Percentiles rank a stretch among this genome's conserved stretches.
phyloP scores from a whole-genome alignment of 2,329 filamentous ascomycete species.

The Fusarium siculi region DNA sequence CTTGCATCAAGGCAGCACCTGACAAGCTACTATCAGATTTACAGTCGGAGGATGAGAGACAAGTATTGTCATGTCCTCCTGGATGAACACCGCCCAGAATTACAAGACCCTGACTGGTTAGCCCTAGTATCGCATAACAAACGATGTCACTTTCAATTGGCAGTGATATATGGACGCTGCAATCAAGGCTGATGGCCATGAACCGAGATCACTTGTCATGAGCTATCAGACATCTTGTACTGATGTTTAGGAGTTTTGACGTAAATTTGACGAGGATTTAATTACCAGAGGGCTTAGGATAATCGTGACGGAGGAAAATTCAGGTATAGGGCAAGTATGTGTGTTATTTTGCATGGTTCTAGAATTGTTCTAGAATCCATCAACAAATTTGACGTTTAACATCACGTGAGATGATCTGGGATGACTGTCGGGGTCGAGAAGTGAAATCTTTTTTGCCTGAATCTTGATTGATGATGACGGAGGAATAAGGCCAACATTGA shows the following conservation, averaged over 20 bases:
- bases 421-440: background rate
- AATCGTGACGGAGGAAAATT: background rate
- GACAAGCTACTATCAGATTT: background rate
- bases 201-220: background rate
- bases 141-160: background rate
- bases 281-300: background rate
- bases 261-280: background rate
- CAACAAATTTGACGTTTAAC: background rate
- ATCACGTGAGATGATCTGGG: slow-evolving; percentile 18
- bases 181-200: background rate
- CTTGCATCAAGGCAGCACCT: background rate
- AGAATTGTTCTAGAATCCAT: slow-evolving; percentile 20
- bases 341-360: background rate
- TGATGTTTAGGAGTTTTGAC: background rate
- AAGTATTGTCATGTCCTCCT: background rate
- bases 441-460: slow-evolving; percentile 7
- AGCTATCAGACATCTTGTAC: background rate
- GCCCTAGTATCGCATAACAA: background rate
- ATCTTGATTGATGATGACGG: background rate
- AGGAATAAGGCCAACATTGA: slow-evolving; percentile 4
- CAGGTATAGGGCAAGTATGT: no score
- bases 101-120: background rate
- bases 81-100: background rate
- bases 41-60: background rate
- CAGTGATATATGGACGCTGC: background rate